Evolutionary conservation across 2,329 filamentous ascomycete species (phyloP).

Genomic region (Fusarium poae): DNA sequence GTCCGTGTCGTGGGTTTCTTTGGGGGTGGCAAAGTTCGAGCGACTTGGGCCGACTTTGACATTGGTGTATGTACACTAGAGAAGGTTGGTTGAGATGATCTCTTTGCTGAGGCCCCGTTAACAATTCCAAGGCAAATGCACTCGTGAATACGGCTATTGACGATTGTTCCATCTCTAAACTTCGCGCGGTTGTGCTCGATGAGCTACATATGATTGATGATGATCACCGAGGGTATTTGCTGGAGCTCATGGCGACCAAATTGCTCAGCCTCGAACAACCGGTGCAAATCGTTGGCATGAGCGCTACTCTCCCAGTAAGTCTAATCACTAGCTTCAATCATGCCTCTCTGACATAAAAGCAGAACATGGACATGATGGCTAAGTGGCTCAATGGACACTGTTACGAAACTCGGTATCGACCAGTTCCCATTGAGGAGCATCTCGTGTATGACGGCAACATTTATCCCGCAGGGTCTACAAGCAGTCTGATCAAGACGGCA

Average conservation of each 20-base stretch:
- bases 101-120: slow-evolving; percentile 1
- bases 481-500: slow-evolving; percentile 69
- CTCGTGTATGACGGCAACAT: slow-evolving; percentile 78
- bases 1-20: slow-evolving; percentile 80
- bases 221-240: slow-evolving; percentile 78
- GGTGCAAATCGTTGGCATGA: slow-evolving; percentile 83
- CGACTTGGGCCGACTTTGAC: slow-evolving; percentile 80
- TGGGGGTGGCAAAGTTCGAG: slow-evolving; percentile 76
- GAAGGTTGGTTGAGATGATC: slow-evolving; percentile 61
- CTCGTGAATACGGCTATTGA: slow-evolving; percentile 80
- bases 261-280: slow-evolving; percentile 75
- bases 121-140: slow-evolving; percentile 72
- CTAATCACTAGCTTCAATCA: too few relatives aligned
- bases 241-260: slow-evolving; percentile 81
- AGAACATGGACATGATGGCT: slow-evolving; percentile 79
- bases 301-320: slow-evolving; percentile 78
- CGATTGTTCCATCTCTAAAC: slow-evolving; percentile 73
- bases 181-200: slow-evolving; percentile 78
- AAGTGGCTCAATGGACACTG: slow-evolving; percentile 78
- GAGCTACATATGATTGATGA: slow-evolving; percentile 88
- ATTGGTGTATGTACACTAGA: slow-evolving; percentile 85
- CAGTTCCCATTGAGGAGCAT: slow-evolving; percentile 81
- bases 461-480: slow-evolving; percentile 70
- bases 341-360: slow-evolving; percentile 5
- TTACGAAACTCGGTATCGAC: slow-evolving; percentile 79